phyloP scores from a whole-genome alignment of 2,329 filamentous ascomycete genomes.

The Fusarium temperatum region DNA sequence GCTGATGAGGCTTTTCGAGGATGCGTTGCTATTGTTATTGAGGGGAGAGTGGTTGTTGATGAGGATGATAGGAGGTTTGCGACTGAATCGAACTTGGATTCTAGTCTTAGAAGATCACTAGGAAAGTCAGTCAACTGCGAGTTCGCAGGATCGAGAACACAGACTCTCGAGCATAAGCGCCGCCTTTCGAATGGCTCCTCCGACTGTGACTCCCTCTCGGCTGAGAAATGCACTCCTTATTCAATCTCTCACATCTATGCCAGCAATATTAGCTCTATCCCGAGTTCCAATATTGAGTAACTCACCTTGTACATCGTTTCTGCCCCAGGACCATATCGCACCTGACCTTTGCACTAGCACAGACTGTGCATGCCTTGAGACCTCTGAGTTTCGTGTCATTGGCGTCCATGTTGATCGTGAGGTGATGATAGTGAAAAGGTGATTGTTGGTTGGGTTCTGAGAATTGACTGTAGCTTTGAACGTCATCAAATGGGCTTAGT shows the following conservation, averaged over 20 bases:
- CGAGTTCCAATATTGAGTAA: too few relatives aligned
- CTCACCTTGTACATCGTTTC: constrained; percentile 6
- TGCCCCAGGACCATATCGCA: constrained; percentile 7
- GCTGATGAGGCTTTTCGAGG: not conserved
- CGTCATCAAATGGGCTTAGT: not conserved
- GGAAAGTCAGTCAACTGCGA: not conserved
- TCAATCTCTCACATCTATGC: constrained; percentile 9
- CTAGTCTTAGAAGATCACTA: constrained; percentile 5
- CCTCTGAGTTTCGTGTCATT: not conserved
- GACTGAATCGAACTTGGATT: constrained; percentile 22
- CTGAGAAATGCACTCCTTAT: constrained; percentile 6
- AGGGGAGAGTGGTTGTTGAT: not conserved
- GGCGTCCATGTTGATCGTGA: not conserved
- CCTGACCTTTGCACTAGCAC: constrained; percentile 10
- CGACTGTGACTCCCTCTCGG: constrained; percentile 8
- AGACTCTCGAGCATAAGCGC: constrained; percentile 6
- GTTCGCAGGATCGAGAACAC: not conserved
- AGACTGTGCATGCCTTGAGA: constrained; percentile 9
- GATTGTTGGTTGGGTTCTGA: not conserved
- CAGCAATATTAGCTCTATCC: not conserved
- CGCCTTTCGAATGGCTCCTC: not conserved
- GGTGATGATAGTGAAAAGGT: not conserved
- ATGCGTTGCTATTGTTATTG: not conserved
- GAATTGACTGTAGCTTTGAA: not conserved
- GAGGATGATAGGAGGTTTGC: not conserved